A percentile compares a stretch with the other conserved stretches of the same genome.
Conservation (phyloP, 345 rosid genomes). For the Geranium rotundifolium region DNA sequence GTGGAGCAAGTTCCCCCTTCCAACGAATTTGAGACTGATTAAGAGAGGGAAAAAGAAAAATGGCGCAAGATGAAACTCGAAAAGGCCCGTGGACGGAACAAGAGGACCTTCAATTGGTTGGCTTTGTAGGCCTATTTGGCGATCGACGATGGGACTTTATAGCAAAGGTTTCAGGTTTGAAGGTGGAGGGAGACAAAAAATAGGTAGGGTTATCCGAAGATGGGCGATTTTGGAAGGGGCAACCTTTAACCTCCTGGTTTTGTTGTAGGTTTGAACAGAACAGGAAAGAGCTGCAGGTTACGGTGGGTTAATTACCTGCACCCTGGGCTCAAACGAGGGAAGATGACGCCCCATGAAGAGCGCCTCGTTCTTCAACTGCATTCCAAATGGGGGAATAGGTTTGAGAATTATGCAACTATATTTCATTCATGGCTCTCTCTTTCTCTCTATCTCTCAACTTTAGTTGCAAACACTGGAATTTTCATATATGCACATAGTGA, state of each 20-base stretch:
- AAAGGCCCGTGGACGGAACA: constrained; percentile 99
- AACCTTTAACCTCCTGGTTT: constrained; percentile 44
- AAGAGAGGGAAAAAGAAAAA: constrained; percentile 24
- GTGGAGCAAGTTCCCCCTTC: constrained; percentile 6
- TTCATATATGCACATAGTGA: background rate
- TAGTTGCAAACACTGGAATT: background rate
- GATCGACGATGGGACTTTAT: constrained; percentile 99
- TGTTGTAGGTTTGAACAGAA: constrained; percentile 93
- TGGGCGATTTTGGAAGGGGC: constrained; percentile 40
- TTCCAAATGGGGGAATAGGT: constrained; percentile 96
- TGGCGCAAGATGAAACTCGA: constrained; percentile 58
- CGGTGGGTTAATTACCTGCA: constrained; percentile 98
- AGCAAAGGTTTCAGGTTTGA: constrained; percentile 99
- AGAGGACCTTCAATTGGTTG: constrained; percentile 69
- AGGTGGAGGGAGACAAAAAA: constrained; percentile 96
- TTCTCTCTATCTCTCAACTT: no score
- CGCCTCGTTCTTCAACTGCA: constrained; percentile 85
- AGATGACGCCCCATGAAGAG: constrained; percentile 93
- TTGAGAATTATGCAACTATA: constrained; percentile 8
- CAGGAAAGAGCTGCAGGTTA: constrained; percentile 99
- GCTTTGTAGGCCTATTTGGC: constrained; percentile 84
- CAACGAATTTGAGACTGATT: constrained; percentile 8
- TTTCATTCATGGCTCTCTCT: background rate
- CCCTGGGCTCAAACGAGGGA: constrained; percentile 94
- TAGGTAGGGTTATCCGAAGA: constrained; percentile 60